phyloP scores from a whole-genome alignment of 192 early-diverging fungal genomes.

The Gryganskiella cystojenkinii region DNA sequence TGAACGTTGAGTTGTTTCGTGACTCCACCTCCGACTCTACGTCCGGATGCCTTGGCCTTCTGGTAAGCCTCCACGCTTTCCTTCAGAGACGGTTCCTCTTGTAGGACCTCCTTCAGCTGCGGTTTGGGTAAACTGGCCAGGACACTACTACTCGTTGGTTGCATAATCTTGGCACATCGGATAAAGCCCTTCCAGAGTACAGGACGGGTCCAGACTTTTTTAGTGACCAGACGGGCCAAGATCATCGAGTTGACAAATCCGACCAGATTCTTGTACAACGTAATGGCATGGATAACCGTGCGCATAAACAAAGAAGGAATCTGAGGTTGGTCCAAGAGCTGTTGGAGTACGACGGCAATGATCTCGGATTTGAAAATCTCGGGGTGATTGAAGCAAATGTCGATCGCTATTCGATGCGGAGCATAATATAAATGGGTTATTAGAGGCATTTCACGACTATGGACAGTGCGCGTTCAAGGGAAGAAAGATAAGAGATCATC shows the following conservation, averaged over 20 bases:
- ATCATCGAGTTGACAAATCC: slow-evolving; percentile 67
- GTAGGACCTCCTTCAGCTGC: slow-evolving; percentile 41
- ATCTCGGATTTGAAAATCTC: slow-evolving; percentile 76
- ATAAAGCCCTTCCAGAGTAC: slow-evolving; percentile 85
- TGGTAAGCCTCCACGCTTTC: slow-evolving; percentile 33
- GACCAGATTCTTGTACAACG: slow-evolving; percentile 68
- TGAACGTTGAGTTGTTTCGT: slow-evolving; percentile 39
- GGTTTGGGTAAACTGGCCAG: slow-evolving; percentile 45
- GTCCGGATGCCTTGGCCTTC: slow-evolving; percentile 43
- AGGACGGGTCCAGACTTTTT: slow-evolving; percentile 73
- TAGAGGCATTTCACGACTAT: too few species aligned
- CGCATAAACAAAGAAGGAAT: slow-evolving; percentile 82
- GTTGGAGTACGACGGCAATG: slow-evolving; percentile 73
- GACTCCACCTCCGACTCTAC: slow-evolving; percentile 37
- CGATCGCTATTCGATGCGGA: slow-evolving; percentile 65
- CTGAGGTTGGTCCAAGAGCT: slow-evolving; percentile 72
- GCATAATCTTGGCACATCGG: slow-evolving; percentile 66
- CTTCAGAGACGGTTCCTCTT: slow-evolving; percentile 50
- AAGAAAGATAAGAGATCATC: background rate
- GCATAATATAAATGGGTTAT: slow-evolving; percentile 2
- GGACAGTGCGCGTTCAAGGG: background rate
- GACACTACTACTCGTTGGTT: slow-evolving; percentile 39
- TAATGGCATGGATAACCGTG: slow-evolving; percentile 76
- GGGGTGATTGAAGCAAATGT: slow-evolving; percentile 77
- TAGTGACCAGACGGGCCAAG: slow-evolving; percentile 68